A percentile compares a stretch with the other conserved stretches of the same genome.
Evolutionary conservation across 441 rosid genomes (phyloP).

Genomic region (Gossypium trilobum): DNA sequence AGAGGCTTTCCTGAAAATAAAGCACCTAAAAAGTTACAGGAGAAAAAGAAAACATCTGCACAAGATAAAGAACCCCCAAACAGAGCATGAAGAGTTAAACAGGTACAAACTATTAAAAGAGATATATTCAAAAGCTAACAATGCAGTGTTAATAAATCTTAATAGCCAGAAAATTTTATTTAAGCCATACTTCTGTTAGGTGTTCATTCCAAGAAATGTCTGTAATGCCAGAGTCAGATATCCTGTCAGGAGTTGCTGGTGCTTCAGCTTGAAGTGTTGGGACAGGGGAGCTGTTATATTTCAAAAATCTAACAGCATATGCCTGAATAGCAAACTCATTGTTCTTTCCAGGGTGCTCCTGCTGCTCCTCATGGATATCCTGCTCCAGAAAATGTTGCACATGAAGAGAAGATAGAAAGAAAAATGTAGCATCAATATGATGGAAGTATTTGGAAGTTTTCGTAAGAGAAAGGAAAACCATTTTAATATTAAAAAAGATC

Average conservation of each 20-base stretch:
- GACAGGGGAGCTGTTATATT: constrained; percentile 37
- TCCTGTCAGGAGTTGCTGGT: constrained; percentile 50
- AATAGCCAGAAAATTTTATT: constrained; percentile 9
- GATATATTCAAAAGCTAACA: constrained; percentile 6
- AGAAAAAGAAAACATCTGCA: not conserved
- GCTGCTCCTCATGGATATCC: constrained; percentile 40
- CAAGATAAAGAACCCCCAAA: not conserved
- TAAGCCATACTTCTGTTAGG: constrained; percentile 63
- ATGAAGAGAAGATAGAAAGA: constrained; percentile 1
- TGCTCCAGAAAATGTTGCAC: constrained; percentile 27
- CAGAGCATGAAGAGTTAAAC: not conserved
- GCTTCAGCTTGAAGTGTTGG: constrained; percentile 53
- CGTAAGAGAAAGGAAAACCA: not conserved
- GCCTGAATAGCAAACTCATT: constrained; percentile 38
- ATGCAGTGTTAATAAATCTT: not conserved
- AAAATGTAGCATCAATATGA: not conserved
- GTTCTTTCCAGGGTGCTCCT: constrained; percentile 33
- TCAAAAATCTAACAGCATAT: constrained; percentile 81
- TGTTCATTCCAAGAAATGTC: constrained; percentile 64
- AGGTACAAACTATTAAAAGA: not conserved
- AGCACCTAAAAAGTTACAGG: constrained; percentile 11
- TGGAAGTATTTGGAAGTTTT: not conserved
- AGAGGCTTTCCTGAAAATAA: constrained; percentile 79
- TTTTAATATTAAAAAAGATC: not conserved
- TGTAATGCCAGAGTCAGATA: constrained; percentile 42